Base-by-base conservation (phyloP, 2,329 filamentous ascomycete genomes). In the Pyrenophora tritici-repentis region DNA sequence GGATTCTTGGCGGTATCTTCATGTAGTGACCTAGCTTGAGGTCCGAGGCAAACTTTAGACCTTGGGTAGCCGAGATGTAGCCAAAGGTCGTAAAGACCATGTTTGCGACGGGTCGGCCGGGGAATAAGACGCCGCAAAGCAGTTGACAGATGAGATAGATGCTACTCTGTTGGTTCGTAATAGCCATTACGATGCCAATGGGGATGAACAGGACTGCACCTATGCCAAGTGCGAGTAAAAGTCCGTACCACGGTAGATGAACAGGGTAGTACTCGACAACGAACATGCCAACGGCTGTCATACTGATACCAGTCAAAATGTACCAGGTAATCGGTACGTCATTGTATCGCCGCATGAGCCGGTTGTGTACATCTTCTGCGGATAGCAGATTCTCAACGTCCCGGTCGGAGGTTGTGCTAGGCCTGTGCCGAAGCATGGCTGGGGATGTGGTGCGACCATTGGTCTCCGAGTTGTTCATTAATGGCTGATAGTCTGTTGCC, bases 61-160 rank as follows among this genome's bases (percentile, higher is more conserved):
- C 91, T 75, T 96, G 91, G 0, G 90, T 89, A 0, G 89, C 92
- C 4, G 89, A 91, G 67, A 94, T 94, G 52, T 94, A 95, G 55
- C 90, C 90, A 70, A 94, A 96, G 0, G 90, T 94, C 40, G 93
- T 90, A 65, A 95, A 96, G 31, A 95, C 89, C 91, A 95, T 95
- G 73, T 95, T 94, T 42, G 90, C 91, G 9, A 95, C 89, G 1
- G 91, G 91, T 1, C 88, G 86, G 22, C 91, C 91, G 0, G 90
- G 90, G 69, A 95, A 95, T 13, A 91, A 80, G 42, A 83, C 86
- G 46, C 91, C 91, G 57, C 89, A 93, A 58, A 94, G 86, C 50
- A 95, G 82, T 73, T 94, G 90, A 71, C 90, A 93, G 63, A 94
- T 89, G 31, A 94, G 81, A 70, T 93, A 94, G 59, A 93, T 90